These are phyloP conservation scores for Exsudoporus floridanus DNA, from an alignment of 1,284 basidiomycete genomes.

Conservation along the genomic window DNA sequence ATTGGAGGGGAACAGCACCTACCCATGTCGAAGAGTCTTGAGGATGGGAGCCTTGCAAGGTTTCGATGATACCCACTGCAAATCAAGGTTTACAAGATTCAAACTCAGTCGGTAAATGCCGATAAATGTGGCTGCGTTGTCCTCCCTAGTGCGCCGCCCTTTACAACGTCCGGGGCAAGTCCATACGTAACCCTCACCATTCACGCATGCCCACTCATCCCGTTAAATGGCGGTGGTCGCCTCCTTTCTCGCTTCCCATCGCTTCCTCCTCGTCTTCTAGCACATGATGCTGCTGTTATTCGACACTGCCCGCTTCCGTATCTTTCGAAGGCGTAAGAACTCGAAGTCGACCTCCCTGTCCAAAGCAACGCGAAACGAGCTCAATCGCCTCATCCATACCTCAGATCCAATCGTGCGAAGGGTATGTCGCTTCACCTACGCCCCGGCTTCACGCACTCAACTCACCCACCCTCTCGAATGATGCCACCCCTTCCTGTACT, in stretches of 20 bases:
- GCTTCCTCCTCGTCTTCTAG: conserved; percentile 22
- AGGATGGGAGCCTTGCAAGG: conserved; percentile 27
- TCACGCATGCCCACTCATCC: conserved; percentile 20
- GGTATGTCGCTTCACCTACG: conserved; percentile 45
- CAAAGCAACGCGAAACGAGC: conserved; percentile 95
- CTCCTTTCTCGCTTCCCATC: conserved; percentile 25
- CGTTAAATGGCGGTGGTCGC: conserved; percentile 23
- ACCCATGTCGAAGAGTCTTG: conserved; percentile 55
- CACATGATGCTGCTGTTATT: conserved; percentile 20
- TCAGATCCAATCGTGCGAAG: conserved; percentile 80
- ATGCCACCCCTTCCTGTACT: conserved; percentile 1
- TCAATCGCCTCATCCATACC: conserved; percentile 84
- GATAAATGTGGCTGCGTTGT: conserved; percentile 15
- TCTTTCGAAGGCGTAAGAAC: conserved; percentile 27
- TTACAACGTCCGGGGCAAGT: conserved; percentile 1
- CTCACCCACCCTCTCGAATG: conserved; percentile 32
- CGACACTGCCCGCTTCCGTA: conserved; percentile 18
- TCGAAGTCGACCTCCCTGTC: conserved; percentile 39
- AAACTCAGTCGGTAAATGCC: conserved; percentile 32
- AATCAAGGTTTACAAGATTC: conserved; percentile 35
- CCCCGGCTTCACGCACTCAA: conserved; percentile 3
- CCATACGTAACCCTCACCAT: conserved; percentile 11
- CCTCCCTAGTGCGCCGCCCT: conserved; percentile 5
- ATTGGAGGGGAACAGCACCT: conserved; percentile 34
- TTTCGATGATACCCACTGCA: conserved; percentile 32